Conservation (phyloP, 139 green algal species). For the Pseudopediastrum boryanum region DNA sequence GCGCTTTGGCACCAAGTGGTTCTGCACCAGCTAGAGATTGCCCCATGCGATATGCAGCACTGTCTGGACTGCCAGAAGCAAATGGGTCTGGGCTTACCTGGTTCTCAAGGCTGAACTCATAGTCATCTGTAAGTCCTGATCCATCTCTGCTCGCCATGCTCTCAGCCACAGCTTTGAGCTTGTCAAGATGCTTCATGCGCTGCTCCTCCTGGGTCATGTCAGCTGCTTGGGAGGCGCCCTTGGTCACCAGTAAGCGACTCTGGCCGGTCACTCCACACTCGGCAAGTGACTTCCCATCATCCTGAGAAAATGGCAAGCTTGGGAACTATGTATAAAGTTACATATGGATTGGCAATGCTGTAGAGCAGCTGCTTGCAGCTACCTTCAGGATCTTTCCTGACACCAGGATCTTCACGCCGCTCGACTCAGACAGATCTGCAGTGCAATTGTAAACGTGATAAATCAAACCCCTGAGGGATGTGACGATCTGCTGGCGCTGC, state of each 20-base stretch:
- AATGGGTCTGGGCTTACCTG: too few species aligned
- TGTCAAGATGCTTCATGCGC: conserved; percentile 37
- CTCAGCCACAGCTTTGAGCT: conserved; percentile 46
- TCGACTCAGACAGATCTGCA: neutral
- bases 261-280: conserved; percentile 33
- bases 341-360: neutral
- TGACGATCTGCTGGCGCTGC: neutral
- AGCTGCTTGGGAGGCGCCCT: conserved; percentile 19
- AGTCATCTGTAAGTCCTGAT: conserved; percentile 30
- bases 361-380: neutral
- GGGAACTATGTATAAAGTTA: neutral
- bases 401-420: conserved; percentile 53
- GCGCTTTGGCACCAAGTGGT: too few species aligned
- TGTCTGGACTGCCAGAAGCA: neutral
- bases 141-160: conserved; percentile 39
- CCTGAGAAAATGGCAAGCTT: conserved; percentile 3
- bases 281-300: conserved; percentile 44
- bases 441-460: neutral
- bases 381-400: conserved; percentile 55
- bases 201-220: conserved; percentile 4
- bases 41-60: neutral
- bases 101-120: conserved; percentile 58
- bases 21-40: too few species aligned
- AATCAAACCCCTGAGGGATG: neutral
- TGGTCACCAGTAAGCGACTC: conserved; percentile 53